Evolutionary conservation across 768 basidiomycete genomes (phyloP), one percentile per base, ranked within the genome.

Genomic region (Lactifluus hygrophoroides): DNA sequence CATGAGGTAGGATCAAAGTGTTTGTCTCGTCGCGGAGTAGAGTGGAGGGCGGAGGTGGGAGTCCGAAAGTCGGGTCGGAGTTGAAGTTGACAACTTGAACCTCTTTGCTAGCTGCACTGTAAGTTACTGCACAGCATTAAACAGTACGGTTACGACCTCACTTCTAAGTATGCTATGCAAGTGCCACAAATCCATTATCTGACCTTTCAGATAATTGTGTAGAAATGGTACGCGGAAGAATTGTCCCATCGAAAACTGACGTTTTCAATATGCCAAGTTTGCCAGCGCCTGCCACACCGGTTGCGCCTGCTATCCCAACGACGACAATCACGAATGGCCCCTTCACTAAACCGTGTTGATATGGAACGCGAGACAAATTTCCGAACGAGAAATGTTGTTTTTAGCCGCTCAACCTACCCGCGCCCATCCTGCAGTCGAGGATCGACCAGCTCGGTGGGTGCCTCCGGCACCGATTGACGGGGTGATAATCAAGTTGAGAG

Each of bases 181-280:
- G n/a, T n/a, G n/a, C n/a, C n/a, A n/a, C n/a, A n/a, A n/a, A n/a
- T n/a, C n/a, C n/a, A n/a, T n/a, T 27, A 7, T 43, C 46, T 54
- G 25, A 54, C 16, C 17, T 34, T 30, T 27, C 13, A 59, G 58
- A 4, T 37, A 42, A 11, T 28, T 50, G 25, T 59, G 53, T 25
- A 54, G 38, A 44, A 10, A 59, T 19, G 53, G 58, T 3, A 50
- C 54, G 53, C 47, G 46, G 7, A 42, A 44, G 14, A 38, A 59
- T 11, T 54, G 58, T 14, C 47, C 53, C 9, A 27, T 49, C 27
- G 10, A 37, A 2, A 54, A 38, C 19, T 54, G 58, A 28, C 23
- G 21, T 10, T 23, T 44, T 25, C 46, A 16, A 21, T 34, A 43
- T 19, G 3, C 32, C 19, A 23, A 27, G 5, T 16, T n/a, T 11